Percentiles rank a stretch among this genome's conserved stretches.
phyloP scores from a whole-genome alignment of 2,329 filamentous ascomycete species.

The Esteya vermicola region DNA sequence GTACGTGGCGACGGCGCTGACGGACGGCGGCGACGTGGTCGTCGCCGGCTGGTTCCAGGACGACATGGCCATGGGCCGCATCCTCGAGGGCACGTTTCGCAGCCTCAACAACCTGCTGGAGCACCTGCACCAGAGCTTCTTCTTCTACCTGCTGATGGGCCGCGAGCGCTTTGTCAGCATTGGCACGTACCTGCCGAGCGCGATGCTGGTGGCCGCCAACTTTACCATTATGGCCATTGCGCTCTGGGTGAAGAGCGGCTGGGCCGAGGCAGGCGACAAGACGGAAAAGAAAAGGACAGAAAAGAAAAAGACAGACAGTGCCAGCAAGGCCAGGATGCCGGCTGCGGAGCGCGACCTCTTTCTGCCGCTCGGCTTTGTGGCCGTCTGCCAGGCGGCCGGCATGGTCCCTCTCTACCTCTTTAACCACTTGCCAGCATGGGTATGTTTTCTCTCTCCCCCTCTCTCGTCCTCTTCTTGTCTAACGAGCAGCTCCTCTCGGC shows the following conservation, averaged over 20 bases:
- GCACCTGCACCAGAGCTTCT: conserved; percentile 96
- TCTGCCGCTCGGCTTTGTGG: conserved; percentile 59
- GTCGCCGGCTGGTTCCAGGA: conserved; percentile 85
- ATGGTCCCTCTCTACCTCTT: conserved; percentile 76
- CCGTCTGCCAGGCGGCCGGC: conserved; percentile 60
- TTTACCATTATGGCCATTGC: conserved; percentile 93
- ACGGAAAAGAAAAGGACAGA: conserved; percentile 11
- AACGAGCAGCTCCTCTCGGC: conserved; percentile 38
- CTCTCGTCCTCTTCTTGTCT: not conserved
- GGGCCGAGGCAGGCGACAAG: conserved; percentile 16
- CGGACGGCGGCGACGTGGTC: conserved; percentile 26
- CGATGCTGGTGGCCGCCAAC: conserved; percentile 91
- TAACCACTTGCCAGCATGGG: conserved; percentile 54
- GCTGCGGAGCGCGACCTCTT: conserved; percentile 51
- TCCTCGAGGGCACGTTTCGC: conserved; percentile 79
- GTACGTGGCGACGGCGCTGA: conserved; percentile 23
- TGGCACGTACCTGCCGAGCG: conserved; percentile 88
- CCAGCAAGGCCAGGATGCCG: too few species aligned
- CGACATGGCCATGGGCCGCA: conserved; percentile 86
- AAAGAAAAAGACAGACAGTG: conserved; percentile 4
- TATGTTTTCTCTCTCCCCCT: conserved; percentile 24
- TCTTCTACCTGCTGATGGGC: conserved; percentile 94
- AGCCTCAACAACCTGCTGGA: conserved; percentile 94
- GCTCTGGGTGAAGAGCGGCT: conserved; percentile 83
- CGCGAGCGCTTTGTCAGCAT: conserved; percentile 92